phyloP scores from a whole-genome alignment of 331 rosid species.

The Cydonia oblonga region DNA sequence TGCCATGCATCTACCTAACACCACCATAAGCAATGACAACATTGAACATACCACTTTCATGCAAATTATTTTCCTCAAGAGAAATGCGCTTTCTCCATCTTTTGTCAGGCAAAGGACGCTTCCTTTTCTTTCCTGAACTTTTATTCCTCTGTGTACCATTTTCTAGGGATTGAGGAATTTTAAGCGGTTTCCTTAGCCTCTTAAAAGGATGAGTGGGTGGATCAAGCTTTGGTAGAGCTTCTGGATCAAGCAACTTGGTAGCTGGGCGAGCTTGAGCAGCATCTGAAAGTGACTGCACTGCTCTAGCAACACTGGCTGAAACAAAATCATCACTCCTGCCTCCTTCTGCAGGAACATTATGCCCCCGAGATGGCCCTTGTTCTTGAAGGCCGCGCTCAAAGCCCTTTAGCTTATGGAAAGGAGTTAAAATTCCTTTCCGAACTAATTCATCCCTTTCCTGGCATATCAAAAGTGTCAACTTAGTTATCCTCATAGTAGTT shows the following conservation, averaged over 20 bases:
- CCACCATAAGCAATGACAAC: slow-evolving; percentile 9
- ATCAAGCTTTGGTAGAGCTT: slow-evolving; percentile 73
- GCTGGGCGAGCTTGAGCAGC: slow-evolving; percentile 88
- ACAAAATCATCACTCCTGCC: slow-evolving; percentile 31
- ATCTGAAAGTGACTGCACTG: slow-evolving; percentile 50
- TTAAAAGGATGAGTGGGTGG: slow-evolving; percentile 73
- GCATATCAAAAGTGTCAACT: slow-evolving; percentile 22
- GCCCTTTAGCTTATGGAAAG: slow-evolving; percentile 86
- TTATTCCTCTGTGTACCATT: slow-evolving; percentile 23
- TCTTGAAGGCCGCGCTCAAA: slow-evolving; percentile 74
- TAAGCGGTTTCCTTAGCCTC: slow-evolving; percentile 49
- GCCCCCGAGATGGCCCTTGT: slow-evolving; percentile 38
- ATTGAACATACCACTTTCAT: slow-evolving; percentile 48
- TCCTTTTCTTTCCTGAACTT: slow-evolving; percentile 33
- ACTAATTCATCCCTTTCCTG: slow-evolving; percentile 92
- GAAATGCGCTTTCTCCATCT: slow-evolving; percentile 63
- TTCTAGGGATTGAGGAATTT: slow-evolving; percentile 33
- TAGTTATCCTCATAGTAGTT: slow-evolving; percentile 5
- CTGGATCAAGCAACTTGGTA: slow-evolving; percentile 63
- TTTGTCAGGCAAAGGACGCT: slow-evolving; percentile 80
- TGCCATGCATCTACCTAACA: not conserved
- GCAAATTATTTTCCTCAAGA: slow-evolving; percentile 37
- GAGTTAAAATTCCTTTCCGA: slow-evolving; percentile 82
- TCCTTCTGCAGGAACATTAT: slow-evolving; percentile 24
- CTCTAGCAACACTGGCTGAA: slow-evolving; percentile 62